These are phyloP conservation scores for Aureobasidium sp. DNA, from an alignment of 2,329 filamentous ascomycete genomes.

Conservation along the genomic window DNA sequence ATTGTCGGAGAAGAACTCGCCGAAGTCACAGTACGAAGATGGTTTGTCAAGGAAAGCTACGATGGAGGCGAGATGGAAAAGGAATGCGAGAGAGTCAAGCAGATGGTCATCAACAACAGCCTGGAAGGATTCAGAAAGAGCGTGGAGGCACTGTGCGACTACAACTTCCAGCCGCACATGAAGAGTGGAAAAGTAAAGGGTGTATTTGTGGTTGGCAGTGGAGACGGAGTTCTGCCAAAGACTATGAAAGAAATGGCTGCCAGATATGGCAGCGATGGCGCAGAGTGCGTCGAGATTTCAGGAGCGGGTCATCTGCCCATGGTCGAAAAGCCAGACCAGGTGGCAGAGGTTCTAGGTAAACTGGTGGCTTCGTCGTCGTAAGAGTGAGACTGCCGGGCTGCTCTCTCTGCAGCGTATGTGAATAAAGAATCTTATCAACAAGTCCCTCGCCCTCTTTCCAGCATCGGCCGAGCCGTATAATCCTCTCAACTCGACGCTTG, in stretches of 20 bases:
- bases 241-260: conserved; percentile 69
- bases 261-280: conserved; percentile 45
- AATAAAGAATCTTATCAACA: background rate
- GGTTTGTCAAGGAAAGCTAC: conserved; percentile 60
- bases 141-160: conserved; percentile 63
- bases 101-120: conserved; percentile 61
- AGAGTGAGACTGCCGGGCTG: background rate
- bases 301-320: conserved; percentile 75
- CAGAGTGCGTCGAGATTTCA: conserved; percentile 56
- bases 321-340: conserved; percentile 63
- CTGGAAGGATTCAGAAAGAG: conserved; percentile 60
- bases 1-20: conserved; percentile 59
- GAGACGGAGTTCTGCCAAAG: conserved; percentile 65
- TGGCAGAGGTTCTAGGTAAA: conserved; percentile 53
- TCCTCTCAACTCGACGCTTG: background rate
- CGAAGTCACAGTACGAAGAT: conserved; percentile 60
- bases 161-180: conserved; percentile 55
- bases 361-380: conserved; percentile 38
- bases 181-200: conserved; percentile 48
- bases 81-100: conserved; percentile 50
- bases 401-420: background rate
- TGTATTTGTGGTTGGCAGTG: conserved; percentile 62
- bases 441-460: background rate
- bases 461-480: background rate
- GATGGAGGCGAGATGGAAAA: conserved; percentile 39